Conservation (phyloP, 805 yeast genomes). For the Wickerhamiella slavikovae region DNA sequence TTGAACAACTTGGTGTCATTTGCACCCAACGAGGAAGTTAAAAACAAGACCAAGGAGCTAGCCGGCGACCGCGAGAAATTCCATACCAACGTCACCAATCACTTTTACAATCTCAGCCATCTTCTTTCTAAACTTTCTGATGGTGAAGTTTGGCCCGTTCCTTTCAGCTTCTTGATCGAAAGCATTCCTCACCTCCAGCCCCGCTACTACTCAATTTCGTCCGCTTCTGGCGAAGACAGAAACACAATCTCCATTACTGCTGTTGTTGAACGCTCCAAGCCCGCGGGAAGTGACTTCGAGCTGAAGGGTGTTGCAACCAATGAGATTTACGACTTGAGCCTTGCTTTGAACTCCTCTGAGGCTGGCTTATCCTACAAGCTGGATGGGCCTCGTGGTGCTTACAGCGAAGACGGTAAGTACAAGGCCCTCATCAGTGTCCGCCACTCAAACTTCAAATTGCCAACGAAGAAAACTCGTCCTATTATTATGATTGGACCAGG, state of each 20-base stretch:
- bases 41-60: conserved; percentile 27
- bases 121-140: conserved; percentile 40
- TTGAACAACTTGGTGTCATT: conserved; percentile 53
- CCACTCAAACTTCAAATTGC: conserved; percentile 86
- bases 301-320: conserved; percentile 83
- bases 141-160: conserved; percentile 61
- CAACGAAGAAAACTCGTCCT: conserved; percentile 65
- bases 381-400: conserved; percentile 60
- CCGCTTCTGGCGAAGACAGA: conserved; percentile 64
- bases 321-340: conserved; percentile 54
- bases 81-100: conserved; percentile 38
- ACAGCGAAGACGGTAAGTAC: conserved; percentile 18
- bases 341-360: conserved; percentile 31
- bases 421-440: conserved; percentile 83
- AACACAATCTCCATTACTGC: conserved; percentile 68
- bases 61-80: conserved; percentile 52
- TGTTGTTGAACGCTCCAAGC: conserved; percentile 51
- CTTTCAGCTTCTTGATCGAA: conserved; percentile 72
- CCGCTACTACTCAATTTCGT: conserved; percentile 89
- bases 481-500: conserved; percentile 94
- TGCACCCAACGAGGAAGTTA: conserved; percentile 49
- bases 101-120: conserved; percentile 56
- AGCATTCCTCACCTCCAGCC: conserved; percentile 67
- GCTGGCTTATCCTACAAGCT: conserved; percentile 38
- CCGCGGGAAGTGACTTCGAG: conserved; percentile 18